phyloP scores from a whole-genome alignment of 2,329 filamentous ascomycete species.

The Arthrocladium fulminans region DNA sequence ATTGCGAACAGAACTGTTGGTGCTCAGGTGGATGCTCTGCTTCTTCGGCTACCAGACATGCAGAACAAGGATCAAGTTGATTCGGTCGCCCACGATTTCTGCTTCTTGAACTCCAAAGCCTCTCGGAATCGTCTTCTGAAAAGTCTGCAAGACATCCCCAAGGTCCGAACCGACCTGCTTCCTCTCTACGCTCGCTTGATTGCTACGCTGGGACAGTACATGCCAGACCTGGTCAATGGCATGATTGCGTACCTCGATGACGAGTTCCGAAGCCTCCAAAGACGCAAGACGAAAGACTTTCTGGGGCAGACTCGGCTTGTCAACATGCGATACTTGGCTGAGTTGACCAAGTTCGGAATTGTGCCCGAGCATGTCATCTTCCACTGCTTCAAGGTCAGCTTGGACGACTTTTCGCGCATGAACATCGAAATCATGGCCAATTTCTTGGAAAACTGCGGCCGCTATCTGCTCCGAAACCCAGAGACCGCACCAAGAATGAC shows the following conservation, averaged over 20 bases:
- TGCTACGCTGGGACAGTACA: slow-evolving; percentile 84
- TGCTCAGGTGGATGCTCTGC: slow-evolving; percentile 84
- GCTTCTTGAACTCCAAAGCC: slow-evolving; percentile 95
- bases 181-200: slow-evolving; percentile 88
- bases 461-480: slow-evolving; percentile 83
- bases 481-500: slow-evolving; percentile 90
- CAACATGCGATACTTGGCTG: slow-evolving; percentile 95
- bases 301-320: slow-evolving; percentile 84
- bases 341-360: slow-evolving; percentile 94
- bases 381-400: slow-evolving; percentile 91
- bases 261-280: slow-evolving; percentile 91
- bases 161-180: slow-evolving; percentile 82
- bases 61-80: slow-evolving; percentile 88
- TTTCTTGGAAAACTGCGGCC: slow-evolving; percentile 88
- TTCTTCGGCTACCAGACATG: slow-evolving; percentile 80
- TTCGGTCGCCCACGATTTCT: slow-evolving; percentile 89
- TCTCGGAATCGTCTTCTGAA: slow-evolving; percentile 91
- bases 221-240: slow-evolving; percentile 87
- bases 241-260: slow-evolving; percentile 88
- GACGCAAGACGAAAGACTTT: slow-evolving; percentile 96
- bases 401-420: slow-evolving; percentile 97
- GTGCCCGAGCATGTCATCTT: slow-evolving; percentile 98
- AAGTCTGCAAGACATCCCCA: slow-evolving; percentile 86
- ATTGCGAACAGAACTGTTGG: slow-evolving; percentile 98
- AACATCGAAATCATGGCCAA: slow-evolving; percentile 99